Evolutionary conservation across 768 basidiomycete species (phyloP).

Genomic region (Chalciporus chontae): DNA sequence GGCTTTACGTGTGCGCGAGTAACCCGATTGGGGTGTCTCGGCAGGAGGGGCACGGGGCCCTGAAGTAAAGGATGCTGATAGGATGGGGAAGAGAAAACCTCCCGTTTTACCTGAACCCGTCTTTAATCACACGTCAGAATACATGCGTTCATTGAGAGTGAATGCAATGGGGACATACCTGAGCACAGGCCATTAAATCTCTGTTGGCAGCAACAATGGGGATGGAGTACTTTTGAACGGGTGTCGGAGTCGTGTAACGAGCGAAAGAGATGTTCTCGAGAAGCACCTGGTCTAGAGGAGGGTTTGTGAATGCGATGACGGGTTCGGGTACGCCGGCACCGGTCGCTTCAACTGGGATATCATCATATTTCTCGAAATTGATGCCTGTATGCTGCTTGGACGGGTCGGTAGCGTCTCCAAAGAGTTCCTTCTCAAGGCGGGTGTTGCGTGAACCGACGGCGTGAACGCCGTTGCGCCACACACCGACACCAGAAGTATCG

Average conservation of each 20-base stretch:
- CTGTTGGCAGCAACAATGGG: constrained; percentile 91
- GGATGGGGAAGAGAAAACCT: constrained; percentile 98
- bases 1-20: constrained; percentile 78
- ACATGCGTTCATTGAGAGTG: constrained; percentile 6
- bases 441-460: constrained; percentile 77
- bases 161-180: constrained; percentile 44
- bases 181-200: constrained; percentile 94
- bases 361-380: constrained; percentile 99
- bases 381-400: constrained; percentile 94
- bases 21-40: constrained; percentile 42
- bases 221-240: constrained; percentile 99
- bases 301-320: constrained; percentile 77
- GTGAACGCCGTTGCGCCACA: constrained; percentile 90
- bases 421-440: constrained; percentile 94
- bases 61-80: constrained; percentile 83
- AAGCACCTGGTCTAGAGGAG: constrained; percentile 89
- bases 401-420: constrained; percentile 82
- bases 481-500: constrained; percentile 51
- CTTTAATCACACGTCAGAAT: constrained; percentile 40
- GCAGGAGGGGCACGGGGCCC: constrained; percentile 77
- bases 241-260: constrained; percentile 93
- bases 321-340: constrained; percentile 97
- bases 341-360: constrained; percentile 98
- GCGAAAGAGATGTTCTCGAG: constrained; percentile 93
- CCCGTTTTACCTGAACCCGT: constrained; percentile 99